A percentile compares a stretch with the other conserved stretches of the same genome.
Conservation (phyloP, 2,329 filamentous ascomycete genomes). For the Graphilbum ipis-grandicollis region DNA sequence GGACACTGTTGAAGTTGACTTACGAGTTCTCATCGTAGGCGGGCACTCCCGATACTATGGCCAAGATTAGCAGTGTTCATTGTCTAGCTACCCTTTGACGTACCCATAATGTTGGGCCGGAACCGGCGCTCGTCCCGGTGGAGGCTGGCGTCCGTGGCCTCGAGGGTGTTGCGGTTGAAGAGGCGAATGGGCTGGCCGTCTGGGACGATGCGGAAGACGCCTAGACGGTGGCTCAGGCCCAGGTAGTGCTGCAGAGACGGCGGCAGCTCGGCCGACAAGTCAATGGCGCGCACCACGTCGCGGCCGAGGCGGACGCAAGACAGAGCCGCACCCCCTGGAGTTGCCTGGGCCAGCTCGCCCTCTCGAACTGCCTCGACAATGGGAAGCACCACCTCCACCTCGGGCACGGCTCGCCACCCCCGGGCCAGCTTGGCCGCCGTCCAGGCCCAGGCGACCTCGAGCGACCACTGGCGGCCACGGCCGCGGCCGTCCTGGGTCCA, state of each 20-base stretch:
- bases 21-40: constrained; percentile 47
- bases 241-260: constrained; percentile 46
- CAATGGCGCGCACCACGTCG: constrained; percentile 35
- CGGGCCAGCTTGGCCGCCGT: constrained; percentile 32
- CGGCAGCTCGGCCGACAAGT: constrained; percentile 41
- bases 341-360: no score
- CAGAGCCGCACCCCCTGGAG: not conserved
- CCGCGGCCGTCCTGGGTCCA: constrained; percentile 35
- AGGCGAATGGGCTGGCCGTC: constrained; percentile 48
- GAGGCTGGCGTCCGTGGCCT: constrained; percentile 29
- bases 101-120: constrained; percentile 54
- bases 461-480: not conserved
- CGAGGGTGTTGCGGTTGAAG: constrained; percentile 46
- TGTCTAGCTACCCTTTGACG: constrained; percentile 8
- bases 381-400: constrained; percentile 50
- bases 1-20: no score
- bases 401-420: constrained; percentile 31
- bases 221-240: constrained; percentile 47
- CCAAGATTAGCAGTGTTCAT: not conserved
- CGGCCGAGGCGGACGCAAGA: constrained; percentile 44
- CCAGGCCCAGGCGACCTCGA: constrained; percentile 17
- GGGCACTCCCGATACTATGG: constrained; percentile 30
- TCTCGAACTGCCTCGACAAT: no score
- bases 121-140: constrained; percentile 43
- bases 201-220: constrained; percentile 51